Conservation (phyloP, 306 rosid species). For the Cucumis melo region DNA sequence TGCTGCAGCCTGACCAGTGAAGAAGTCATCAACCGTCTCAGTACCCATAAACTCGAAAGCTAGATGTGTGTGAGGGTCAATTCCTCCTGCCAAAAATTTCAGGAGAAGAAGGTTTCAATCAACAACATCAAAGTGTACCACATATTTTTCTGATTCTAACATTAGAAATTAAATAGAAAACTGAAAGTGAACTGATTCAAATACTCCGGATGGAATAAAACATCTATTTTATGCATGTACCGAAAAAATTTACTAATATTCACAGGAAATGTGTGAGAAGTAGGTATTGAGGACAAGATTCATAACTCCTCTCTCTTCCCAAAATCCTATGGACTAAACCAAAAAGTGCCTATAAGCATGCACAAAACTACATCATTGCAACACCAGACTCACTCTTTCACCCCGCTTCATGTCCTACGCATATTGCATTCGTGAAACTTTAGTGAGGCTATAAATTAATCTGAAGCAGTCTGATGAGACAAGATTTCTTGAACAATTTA, state of each 20-base stretch:
- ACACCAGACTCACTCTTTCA: neutral
- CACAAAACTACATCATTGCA: neutral
- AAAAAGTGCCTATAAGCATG: neutral
- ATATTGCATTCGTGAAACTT: neutral
- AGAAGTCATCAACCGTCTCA: conserved; percentile 62
- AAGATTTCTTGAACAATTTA: neutral
- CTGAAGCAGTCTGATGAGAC: neutral
- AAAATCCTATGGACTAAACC: neutral
- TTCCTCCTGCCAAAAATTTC: conserved; percentile 57
- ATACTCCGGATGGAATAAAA: neutral
- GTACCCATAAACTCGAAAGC: conserved; percentile 56
- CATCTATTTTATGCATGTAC: neutral
- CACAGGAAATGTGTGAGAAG: neutral
- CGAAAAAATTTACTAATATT: neutral
- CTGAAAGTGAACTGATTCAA: neutral
- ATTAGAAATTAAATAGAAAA: neutral
- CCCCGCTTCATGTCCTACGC: neutral
- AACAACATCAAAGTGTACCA: neutral
- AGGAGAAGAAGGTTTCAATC: neutral
- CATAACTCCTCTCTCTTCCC: neutral
- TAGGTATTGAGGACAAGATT: neutral
- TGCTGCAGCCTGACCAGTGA: conserved; percentile 95
- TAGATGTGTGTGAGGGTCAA: conserved; percentile 94
- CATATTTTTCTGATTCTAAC: neutral
- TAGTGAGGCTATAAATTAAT: neutral